Conservation (phyloP, 495 filamentous ascomycete genomes). For the Coniosporium apollinis region DNA sequence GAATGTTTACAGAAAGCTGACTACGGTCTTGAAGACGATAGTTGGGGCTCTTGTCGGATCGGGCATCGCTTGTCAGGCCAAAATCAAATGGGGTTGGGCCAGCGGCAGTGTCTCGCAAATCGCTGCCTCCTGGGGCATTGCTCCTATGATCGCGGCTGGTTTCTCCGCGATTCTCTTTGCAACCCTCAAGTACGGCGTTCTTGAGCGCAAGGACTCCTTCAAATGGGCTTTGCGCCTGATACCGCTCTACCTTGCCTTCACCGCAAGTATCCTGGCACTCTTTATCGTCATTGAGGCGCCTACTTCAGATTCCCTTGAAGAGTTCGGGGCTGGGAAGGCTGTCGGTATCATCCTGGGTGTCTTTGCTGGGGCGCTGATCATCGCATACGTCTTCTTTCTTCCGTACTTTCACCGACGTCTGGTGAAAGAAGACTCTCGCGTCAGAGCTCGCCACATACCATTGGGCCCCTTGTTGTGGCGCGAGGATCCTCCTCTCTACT, state of each 20-base stretch:
- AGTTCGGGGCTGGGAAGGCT: constrained; percentile 33
- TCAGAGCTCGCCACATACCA: constrained; percentile 40
- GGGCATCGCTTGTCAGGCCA: constrained; percentile 41
- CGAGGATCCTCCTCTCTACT: constrained; percentile 12
- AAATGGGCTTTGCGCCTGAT: constrained; percentile 35
- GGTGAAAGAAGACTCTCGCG: constrained; percentile 35
- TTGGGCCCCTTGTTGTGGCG: constrained; percentile 35
- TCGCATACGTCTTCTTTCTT: constrained; percentile 41
- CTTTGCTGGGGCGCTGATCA: constrained; percentile 33
- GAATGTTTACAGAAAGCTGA: too few relatives aligned
- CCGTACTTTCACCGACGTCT: constrained; percentile 46
- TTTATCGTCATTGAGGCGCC: constrained; percentile 43
- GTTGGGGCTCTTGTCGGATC: constrained; percentile 46
- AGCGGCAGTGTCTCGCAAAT: constrained; percentile 37
- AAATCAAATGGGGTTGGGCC: constrained; percentile 39
- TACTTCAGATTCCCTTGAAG: constrained; percentile 26
- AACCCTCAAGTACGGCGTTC: constrained; percentile 45
- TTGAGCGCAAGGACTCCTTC: constrained; percentile 32
- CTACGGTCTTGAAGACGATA: constrained; percentile 27
- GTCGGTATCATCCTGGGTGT: constrained; percentile 41
- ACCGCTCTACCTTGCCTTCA: constrained; percentile 44
- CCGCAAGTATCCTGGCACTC: constrained; percentile 43
- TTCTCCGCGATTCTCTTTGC: constrained; percentile 48
- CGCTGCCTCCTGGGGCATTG: constrained; percentile 45
- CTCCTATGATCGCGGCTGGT: constrained; percentile 38